phyloP scores from a whole-genome alignment of 441 rosid genomes.

The Geranium incanum region DNA sequence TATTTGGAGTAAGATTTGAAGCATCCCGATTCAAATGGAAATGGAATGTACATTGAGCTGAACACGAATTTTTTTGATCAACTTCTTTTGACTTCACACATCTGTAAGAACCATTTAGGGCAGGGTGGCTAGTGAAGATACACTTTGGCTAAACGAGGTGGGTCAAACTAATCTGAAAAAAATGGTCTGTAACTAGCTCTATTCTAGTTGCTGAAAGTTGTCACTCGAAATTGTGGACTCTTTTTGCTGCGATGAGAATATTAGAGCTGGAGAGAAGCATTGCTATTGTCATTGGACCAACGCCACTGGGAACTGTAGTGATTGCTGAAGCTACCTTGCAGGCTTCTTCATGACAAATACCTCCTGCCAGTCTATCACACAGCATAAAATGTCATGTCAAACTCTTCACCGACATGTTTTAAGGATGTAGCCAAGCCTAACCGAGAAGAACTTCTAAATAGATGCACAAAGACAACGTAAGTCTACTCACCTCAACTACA shows the following conservation, averaged over 20 bases:
- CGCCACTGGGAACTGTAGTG: conserved; percentile 89
- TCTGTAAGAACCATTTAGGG: background rate
- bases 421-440: background rate
- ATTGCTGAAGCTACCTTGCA: conserved; percentile 63
- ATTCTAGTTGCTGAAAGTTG: background rate
- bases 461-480: background rate
- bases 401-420: background rate
- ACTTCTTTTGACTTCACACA: background rate
- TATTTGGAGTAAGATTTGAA: no score
- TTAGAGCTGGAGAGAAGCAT: conserved; percentile 61
- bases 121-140: no score
- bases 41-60: no score
- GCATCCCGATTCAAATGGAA: no score
- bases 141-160: no score
- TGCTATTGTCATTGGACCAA: conserved; percentile 91
- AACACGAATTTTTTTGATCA: no score
- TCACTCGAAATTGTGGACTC: conserved; percentile 44
- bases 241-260: conserved; percentile 61
- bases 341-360: conserved; percentile 73
- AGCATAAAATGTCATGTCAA: background rate
- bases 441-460: background rate
- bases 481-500: conserved; percentile 55
- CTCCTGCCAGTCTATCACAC: conserved; percentile 49
- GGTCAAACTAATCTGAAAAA: no score
- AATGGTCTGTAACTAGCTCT: background rate